Conservation (phyloP, 495 filamentous ascomycete genomes). For the Chaetomium tenue region DNA sequence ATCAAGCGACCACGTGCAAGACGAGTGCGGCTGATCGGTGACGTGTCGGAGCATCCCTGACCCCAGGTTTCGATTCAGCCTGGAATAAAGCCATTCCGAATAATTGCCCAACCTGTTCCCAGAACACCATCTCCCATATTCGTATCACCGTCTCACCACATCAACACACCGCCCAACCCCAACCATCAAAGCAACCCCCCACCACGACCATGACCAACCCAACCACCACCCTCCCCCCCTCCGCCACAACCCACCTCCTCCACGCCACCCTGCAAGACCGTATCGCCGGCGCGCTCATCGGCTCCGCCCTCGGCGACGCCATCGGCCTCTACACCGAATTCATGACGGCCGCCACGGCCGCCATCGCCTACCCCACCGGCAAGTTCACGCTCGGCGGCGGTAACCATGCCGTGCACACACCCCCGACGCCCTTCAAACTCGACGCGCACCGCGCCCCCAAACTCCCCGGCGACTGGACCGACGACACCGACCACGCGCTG, state of each 20-base stretch:
- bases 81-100: too few species aligned
- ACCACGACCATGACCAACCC: neutral
- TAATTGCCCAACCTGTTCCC: too few species aligned
- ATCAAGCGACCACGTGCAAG: too few species aligned
- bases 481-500: constrained; percentile 52
- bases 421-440: constrained; percentile 32
- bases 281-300: constrained; percentile 43
- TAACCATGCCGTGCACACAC: neutral
- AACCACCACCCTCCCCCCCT: constrained; percentile 1
- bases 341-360: constrained; percentile 32
- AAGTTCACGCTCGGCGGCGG: constrained; percentile 39
- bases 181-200: neutral
- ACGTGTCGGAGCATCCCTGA: too few species aligned
- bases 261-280: constrained; percentile 36
- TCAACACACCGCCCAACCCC: neutral
- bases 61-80: too few species aligned
- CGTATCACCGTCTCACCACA: too few species aligned
- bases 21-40: too few species aligned
- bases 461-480: constrained; percentile 46
- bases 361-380: constrained; percentile 33
- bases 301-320: constrained; percentile 49
- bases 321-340: constrained; percentile 54
- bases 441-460: constrained; percentile 44
- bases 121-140: too few species aligned
- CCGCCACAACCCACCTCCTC: constrained; percentile 19